These are phyloP conservation scores for Asterophora parasitica DNA, from an alignment of 768 basidiomycete genomes.

Conservation along the genomic window DNA sequence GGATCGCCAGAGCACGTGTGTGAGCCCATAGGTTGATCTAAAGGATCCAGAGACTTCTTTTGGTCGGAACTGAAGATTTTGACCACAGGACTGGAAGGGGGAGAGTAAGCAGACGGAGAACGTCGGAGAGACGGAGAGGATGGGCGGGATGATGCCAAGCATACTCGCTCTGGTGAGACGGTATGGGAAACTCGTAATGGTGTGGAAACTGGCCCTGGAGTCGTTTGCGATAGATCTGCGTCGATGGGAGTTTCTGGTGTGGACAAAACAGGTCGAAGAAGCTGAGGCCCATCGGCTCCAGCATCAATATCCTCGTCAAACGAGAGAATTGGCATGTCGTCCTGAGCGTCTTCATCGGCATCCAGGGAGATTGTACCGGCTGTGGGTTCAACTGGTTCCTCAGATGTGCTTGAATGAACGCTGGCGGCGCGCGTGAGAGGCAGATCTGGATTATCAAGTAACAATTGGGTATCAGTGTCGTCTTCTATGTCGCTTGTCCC, in stretches of 20 bases:
- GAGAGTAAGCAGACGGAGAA: neutral
- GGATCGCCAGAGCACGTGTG: neutral
- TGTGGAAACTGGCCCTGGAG: too few relatives aligned
- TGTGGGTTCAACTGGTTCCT: neutral
- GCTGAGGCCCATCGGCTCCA: constrained; percentile 1
- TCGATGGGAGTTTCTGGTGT: too few relatives aligned
- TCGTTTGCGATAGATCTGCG: too few relatives aligned
- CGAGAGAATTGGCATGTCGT: constrained; percentile 1
- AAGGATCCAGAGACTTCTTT: neutral
- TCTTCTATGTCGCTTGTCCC: constrained; percentile 10
- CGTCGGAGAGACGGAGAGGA: neutral
- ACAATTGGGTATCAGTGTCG: constrained; percentile 13
- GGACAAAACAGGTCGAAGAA: neutral
- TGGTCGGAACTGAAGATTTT: neutral
- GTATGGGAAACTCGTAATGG: neutral
- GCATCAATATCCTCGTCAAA: constrained; percentile 5
- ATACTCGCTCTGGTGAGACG: neutral
- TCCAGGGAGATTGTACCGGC: neutral
- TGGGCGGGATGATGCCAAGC: too few relatives aligned
- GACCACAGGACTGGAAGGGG: neutral
- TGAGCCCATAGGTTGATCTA: neutral
- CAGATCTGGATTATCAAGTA: constrained; percentile 10
- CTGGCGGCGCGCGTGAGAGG: neutral
- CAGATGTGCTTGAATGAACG: constrained; percentile 1
- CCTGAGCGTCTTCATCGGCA: constrained; percentile 4